phyloP scores from a whole-genome alignment of 805 yeast species.

The Lachancea dasiensis region DNA sequence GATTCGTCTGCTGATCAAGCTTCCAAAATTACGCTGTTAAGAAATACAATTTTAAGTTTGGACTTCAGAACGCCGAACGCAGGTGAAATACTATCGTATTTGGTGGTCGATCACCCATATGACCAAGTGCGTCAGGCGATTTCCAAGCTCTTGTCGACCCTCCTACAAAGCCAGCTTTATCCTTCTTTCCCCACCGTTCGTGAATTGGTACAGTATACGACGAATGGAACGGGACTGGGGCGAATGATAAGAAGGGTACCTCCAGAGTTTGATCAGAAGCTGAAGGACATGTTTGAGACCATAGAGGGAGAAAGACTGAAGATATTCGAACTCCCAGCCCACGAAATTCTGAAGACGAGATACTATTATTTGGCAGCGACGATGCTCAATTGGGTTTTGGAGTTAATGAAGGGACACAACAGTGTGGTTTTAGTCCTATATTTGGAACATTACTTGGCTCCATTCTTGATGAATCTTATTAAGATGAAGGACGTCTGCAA shows the following conservation, averaged over 20 bases:
- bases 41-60: conserved; percentile 42
- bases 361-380: conserved; percentile 65
- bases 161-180: conserved; percentile 24
- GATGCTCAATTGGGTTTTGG: conserved; percentile 51
- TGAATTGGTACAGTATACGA: conserved; percentile 12
- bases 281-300: conserved; percentile 41
- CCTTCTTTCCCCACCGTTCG: conserved; percentile 18
- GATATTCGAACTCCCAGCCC: conserved; percentile 39
- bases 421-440: conserved; percentile 49
- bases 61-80: conserved; percentile 52
- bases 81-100: conserved; percentile 37
- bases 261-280: conserved; percentile 28
- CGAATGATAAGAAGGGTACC: conserved; percentile 29
- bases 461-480: conserved; percentile 59
- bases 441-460: conserved; percentile 49
- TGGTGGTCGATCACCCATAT: conserved; percentile 57
- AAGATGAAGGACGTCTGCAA: conserved; percentile 77
- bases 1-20: conserved; percentile 63
- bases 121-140: conserved; percentile 64
- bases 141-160: conserved; percentile 46
- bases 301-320: conserved; percentile 38
- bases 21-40: conserved; percentile 47
- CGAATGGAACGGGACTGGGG: conserved; percentile 32
- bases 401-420: conserved; percentile 47
- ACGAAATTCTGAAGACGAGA: conserved; percentile 50